phyloP scores from a whole-genome alignment of 306 rosid species.

The Phaseolus lunatus region DNA sequence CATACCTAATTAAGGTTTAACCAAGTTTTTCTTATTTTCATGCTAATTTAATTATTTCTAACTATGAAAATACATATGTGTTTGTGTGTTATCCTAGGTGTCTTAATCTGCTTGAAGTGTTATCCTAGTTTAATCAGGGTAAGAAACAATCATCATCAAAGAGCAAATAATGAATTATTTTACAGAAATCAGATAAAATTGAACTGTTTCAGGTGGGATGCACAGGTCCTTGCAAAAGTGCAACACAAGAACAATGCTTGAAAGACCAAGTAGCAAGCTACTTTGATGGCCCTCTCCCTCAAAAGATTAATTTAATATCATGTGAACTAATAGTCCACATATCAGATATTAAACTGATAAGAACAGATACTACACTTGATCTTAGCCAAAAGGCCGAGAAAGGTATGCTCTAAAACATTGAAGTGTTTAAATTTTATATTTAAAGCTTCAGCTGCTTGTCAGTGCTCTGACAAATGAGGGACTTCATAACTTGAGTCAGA shows the following conservation, averaged over 20 bases:
- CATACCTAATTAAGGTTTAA: no score
- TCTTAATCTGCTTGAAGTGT: no score
- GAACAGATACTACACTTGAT: slow-evolving; percentile 52
- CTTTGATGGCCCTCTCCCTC: not conserved
- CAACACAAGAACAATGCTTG: not conserved
- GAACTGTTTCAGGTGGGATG: not conserved
- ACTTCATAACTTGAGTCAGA: not conserved
- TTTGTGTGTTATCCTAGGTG: no score
- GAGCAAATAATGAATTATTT: no score
- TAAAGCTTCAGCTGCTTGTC: not conserved
- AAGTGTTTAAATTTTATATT: not conserved
- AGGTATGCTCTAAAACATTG: accelerated
- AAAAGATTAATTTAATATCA: slow-evolving; percentile 30
- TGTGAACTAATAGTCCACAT: slow-evolving; percentile 26
- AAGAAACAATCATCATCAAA: no score
- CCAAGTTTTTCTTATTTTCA: no score
- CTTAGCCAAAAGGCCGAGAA: slow-evolving; percentile 49
- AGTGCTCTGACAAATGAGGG: not conserved
- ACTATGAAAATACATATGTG: no score
- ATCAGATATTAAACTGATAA: slow-evolving; percentile 49
- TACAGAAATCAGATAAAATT: no score
- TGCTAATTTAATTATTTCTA: no score
- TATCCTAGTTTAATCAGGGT: no score
- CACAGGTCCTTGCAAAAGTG: not conserved
- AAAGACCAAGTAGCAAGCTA: slow-evolving; percentile 29